Conservation (phyloP, 306 rosid genomes). For the Echinosophora koreensis region DNA sequence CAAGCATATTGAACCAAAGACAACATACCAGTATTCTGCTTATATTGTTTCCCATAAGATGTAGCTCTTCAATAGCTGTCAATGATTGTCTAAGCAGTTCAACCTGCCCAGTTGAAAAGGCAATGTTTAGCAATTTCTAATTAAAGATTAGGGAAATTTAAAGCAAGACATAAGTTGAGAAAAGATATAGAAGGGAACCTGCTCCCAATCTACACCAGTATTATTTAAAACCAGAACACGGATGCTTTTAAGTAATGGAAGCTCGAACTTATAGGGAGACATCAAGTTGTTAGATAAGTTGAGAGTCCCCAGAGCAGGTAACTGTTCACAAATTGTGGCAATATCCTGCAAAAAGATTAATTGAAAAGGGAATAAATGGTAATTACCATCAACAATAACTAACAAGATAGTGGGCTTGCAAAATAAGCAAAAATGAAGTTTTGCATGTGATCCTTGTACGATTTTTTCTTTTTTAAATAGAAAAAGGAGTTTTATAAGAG, state of each 20-base stretch:
- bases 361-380: constrained; percentile 37
- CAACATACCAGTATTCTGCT: constrained; percentile 71
- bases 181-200: constrained; percentile 59
- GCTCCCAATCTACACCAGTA: constrained; percentile 78
- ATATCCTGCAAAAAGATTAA: constrained; percentile 75
- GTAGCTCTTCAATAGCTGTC: constrained; percentile 85
- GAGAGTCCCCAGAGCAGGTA: constrained; percentile 70
- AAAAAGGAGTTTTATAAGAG: constrained; percentile 3
- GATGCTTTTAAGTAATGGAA: constrained; percentile 66
- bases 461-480: not conserved
- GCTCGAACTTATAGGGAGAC: constrained; percentile 61
- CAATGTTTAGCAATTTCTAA: constrained; percentile 41
- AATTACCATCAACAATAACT: constrained; percentile 23
- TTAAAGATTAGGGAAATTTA: constrained; percentile 11
- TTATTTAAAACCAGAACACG: constrained; percentile 73
- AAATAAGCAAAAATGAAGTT: constrained; percentile 13
- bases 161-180: constrained; percentile 9
- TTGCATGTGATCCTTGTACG: not conserved
- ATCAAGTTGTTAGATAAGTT: constrained; percentile 79
- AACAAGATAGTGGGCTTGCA: constrained; percentile 17
- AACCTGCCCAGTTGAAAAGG: constrained; percentile 66
- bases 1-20: constrained; percentile 39
- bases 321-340: constrained; percentile 78
- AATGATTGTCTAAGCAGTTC: constrained; percentile 71
- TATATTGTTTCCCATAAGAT: constrained; percentile 82